Evolutionary conservation across 192 early-diverging fungal genomes (phyloP).

Genomic region (Coemansia furcata): DNA sequence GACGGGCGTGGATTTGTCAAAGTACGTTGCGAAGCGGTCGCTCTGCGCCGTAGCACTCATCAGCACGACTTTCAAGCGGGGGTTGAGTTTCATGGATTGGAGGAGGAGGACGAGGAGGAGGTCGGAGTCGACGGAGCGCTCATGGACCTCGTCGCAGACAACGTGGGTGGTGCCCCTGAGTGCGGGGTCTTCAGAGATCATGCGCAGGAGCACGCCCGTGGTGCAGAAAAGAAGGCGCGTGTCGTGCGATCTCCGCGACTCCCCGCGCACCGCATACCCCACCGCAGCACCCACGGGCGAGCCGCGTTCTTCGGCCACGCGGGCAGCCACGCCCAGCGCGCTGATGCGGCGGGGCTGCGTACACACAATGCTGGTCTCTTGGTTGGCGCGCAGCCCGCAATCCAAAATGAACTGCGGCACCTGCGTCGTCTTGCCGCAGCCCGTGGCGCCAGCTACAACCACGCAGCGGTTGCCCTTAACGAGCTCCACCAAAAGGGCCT

Average conservation of each 20-base stretch:
- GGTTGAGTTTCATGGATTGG: conserved; percentile 50
- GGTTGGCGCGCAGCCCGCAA: conserved; percentile 53
- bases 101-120: conserved; percentile 77
- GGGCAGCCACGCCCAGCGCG: conserved; percentile 62
- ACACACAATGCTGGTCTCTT: conserved; percentile 66
- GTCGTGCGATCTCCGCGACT: conserved; percentile 51
- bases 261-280: conserved; percentile 66
- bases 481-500: conserved; percentile 4
- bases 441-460: conserved; percentile 47
- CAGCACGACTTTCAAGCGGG: conserved; percentile 66
- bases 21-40: conserved; percentile 74
- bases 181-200: conserved; percentile 31
- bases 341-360: conserved; percentile 90
- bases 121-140: conserved; percentile 75
- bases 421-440: conserved; percentile 65
- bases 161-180: conserved; percentile 46
- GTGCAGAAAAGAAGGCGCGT: conserved; percentile 67
- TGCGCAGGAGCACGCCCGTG: conserved; percentile 63
- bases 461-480: conserved; percentile 11
- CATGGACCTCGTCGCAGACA: conserved; percentile 89
- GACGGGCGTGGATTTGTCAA: conserved; percentile 56
- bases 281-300: conserved; percentile 21
- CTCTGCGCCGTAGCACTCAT: conserved; percentile 93
- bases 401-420: conserved; percentile 87
- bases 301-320: conserved; percentile 61